Conservation (phyloP, 352 stramenopile species). For the Phytophthora constricta region DNA sequence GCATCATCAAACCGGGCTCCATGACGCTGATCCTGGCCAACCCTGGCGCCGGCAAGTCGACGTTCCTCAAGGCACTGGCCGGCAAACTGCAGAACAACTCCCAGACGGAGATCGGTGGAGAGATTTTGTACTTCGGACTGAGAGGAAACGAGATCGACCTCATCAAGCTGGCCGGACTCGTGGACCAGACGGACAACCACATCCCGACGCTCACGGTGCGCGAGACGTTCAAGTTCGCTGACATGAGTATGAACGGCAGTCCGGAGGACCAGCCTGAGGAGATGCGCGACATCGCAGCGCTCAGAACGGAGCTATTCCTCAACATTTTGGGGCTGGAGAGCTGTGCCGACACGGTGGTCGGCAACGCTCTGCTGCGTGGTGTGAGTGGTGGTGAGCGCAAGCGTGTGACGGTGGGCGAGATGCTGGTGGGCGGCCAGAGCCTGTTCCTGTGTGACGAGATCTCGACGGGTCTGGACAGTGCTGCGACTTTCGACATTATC, state of each 20-base stretch:
- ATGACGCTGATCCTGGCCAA: slow-evolving; percentile 75
- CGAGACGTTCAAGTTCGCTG: slow-evolving; percentile 41
- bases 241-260: slow-evolving; percentile 45
- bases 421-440: slow-evolving; percentile 51
- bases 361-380: slow-evolving; percentile 84
- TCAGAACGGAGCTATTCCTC: slow-evolving; percentile 72
- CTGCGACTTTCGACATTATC: slow-evolving; percentile 62
- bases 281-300: slow-evolving; percentile 64
- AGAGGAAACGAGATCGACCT: slow-evolving; percentile 61
- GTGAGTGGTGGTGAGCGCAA: slow-evolving; percentile 91
- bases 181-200: slow-evolving; percentile 51
- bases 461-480: slow-evolving; percentile 62
- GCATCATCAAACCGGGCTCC: slow-evolving; percentile 81
- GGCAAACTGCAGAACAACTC: slow-evolving; percentile 60
- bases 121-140: slow-evolving; percentile 70
- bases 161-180: slow-evolving; percentile 67
- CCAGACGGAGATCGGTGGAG: slow-evolving; percentile 56
- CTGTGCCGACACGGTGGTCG: slow-evolving; percentile 93
- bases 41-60: slow-evolving; percentile 78
- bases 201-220: slow-evolving; percentile 34
- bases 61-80: slow-evolving; percentile 76
- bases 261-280: slow-evolving; percentile 72
- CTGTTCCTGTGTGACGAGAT: slow-evolving; percentile 85
- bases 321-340: slow-evolving; percentile 85
- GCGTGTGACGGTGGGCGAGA: slow-evolving; percentile 87